Evolutionary conservation across 257 asterid genomes (phyloP), one percentile per base, ranked within the genome.

Genomic region (Solanum pennellii): DNA sequence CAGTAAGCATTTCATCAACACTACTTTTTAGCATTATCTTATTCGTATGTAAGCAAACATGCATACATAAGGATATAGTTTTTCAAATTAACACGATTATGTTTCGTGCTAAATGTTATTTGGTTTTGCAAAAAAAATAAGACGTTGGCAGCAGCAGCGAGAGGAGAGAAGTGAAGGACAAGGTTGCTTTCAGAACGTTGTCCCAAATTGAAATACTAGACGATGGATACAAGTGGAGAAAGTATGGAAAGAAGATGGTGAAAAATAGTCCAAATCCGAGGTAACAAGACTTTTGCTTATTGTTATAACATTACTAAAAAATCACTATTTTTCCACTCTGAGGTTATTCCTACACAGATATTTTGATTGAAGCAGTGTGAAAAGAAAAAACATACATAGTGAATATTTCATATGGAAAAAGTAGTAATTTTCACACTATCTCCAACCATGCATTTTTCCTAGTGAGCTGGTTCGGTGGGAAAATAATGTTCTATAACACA

Each of bases 141-240:
- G 90, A 82, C 16, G 21, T 31, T 83, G 92, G 87, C 69, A 89
- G 84, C 87, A 89, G 90, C 47, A 86, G 82, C 83, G 94, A 86
- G 91, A 91, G 83, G 90, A 92, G 86, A 88, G 93, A 88, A 56
- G 86, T 37, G 7, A 94, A 47, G 80, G 94, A 96, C 77, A 97
- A 92, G 90, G 94, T 97, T 89, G 98, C 98, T 83, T 97, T 97
- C 89, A 93, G 89, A 88, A 97, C 98, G n/a, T 92, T 91, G 91
- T 95, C 99, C 2, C 94, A 93, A 84, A 77, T 97, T 86, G 99
- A 97, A 87, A 92, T 94, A 86, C 90, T 97, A 7, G 95, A 95
- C 89, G 98, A 97, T 92, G 99, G 99, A 49, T 97, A 91, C 91
- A 97, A 94, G 90, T 97, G 99, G 99, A 94, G 98, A 72, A 97